Evolutionary conservation across 2,329 filamentous ascomycete genomes (phyloP).

Genomic region (Boeremia lycopersici): DNA sequence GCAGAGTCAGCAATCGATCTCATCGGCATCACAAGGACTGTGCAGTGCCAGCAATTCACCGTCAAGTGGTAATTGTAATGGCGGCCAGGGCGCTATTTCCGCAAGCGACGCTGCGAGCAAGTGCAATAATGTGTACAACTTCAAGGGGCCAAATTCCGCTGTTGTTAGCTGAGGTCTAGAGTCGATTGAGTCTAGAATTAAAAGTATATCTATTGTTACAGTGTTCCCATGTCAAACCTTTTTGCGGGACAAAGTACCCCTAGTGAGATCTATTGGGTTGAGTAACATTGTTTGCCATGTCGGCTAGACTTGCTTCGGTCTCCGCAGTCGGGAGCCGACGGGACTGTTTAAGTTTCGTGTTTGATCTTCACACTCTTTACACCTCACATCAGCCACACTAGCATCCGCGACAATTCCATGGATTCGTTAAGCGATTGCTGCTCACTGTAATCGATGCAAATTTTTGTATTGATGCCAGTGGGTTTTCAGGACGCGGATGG

Average conservation of each 20-base stretch:
- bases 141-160: conserved; percentile 4
- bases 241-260: too few species aligned
- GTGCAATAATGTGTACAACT: conserved; percentile 40
- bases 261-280: too few species aligned
- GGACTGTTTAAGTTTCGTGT: conserved; percentile 9
- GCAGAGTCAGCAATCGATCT: conserved; percentile 21
- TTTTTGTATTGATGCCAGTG: background rate
- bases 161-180: conserved; percentile 1
- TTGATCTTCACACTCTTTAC: conserved; percentile 13
- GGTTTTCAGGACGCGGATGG: too few species aligned
- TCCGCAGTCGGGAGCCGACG: conserved; percentile 6
- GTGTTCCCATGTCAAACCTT: too few species aligned
- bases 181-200: too few species aligned
- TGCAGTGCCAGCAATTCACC: conserved; percentile 18
- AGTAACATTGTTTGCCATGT: too few species aligned
- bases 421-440: background rate
- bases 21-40: conserved; percentile 16
- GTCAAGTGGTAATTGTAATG: conserved; percentile 33
- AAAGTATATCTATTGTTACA: too few species aligned
- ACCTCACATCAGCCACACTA: conserved; percentile 12
- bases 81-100: conserved; percentile 18
- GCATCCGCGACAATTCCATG: background rate
- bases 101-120: conserved; percentile 21
- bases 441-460: too few species aligned
- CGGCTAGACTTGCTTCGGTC: conserved; percentile 1